Percentiles rank a stretch among this genome's conserved stretches.
Conservation (phyloP, 2,329 filamentous ascomycete species). For the Beauveria rudraprayagi region DNA sequence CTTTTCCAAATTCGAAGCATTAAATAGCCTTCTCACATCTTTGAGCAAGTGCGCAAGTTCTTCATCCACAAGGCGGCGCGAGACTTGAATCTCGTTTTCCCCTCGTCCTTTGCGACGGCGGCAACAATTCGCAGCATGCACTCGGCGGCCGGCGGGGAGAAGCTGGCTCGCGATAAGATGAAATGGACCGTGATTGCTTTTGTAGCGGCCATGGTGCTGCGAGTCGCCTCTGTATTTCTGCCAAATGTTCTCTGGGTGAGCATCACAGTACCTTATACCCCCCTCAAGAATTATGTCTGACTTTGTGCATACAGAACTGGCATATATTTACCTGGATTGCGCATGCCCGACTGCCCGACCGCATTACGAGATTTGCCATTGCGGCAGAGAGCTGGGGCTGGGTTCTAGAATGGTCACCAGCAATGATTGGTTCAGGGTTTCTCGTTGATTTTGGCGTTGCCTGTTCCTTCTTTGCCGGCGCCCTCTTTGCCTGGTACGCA, state of each 20-base stretch:
- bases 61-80: conserved; percentile 2
- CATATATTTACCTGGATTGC: conserved; percentile 10
- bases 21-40: background rate
- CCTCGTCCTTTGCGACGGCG: conserved; percentile 8
- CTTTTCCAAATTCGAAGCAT: too few species aligned
- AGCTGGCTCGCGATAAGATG: conserved; percentile 5
- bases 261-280: too few species aligned
- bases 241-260: conserved; percentile 8
- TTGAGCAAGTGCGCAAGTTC: conserved; percentile 1
- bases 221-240: conserved; percentile 1
- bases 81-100: conserved; percentile 11
- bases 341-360: background rate
- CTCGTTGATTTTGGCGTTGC: conserved; percentile 6
- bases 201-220: conserved; percentile 8
- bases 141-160: conserved; percentile 6
- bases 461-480: conserved; percentile 1
- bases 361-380: background rate
- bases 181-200: conserved; percentile 9
- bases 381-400: conserved; percentile 11
- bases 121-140: conserved; percentile 11
- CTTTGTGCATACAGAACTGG: background rate
- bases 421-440: conserved; percentile 5
- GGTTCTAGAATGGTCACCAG: conserved; percentile 11
- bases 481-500: background rate
- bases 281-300: background rate